Percentiles rank a stretch among this genome's conserved stretches.
These are phyloP conservation scores for Phytomonas sp. DNA, from an alignment of 208 protist species.

Conservation along the genomic window DNA sequence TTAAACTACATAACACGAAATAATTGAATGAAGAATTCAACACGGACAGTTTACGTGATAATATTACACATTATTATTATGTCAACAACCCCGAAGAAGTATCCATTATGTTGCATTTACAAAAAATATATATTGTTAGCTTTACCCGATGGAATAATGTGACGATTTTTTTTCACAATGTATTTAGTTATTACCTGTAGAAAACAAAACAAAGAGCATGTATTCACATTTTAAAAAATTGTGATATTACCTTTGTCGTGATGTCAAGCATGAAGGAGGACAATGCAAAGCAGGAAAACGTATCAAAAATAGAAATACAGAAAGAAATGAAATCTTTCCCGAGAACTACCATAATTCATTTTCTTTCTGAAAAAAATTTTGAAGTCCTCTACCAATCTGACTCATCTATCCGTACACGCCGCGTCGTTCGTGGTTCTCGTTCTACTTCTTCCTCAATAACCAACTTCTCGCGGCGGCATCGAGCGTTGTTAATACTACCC, in stretches of 20 bases:
- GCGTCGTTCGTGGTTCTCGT: slow-evolving; percentile 28
- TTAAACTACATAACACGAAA: not conserved
- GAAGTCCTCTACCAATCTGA: slow-evolving; percentile 57
- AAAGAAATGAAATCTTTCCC: slow-evolving; percentile 1
- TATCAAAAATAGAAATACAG: slow-evolving; percentile 1
- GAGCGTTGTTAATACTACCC: slow-evolving; percentile 15
- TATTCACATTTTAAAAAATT: slow-evolving; percentile 8
- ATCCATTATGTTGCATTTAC: not conserved
- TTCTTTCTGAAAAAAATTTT: not conserved
- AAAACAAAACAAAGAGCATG: slow-evolving; percentile 12
- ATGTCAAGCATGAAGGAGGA: not conserved
- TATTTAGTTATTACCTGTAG: slow-evolving; percentile 10
- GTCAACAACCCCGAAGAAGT: not conserved
- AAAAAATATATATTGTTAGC: not conserved
- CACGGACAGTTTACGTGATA: not conserved
- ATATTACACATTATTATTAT: not conserved
- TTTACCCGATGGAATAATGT: slow-evolving; percentile 6
- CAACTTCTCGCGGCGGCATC: slow-evolving; percentile 50
- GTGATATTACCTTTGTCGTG: not conserved
- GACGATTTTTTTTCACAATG: slow-evolving; percentile 8
- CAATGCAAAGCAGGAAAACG: not conserved
- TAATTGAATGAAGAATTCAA: not conserved
- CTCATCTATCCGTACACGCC: slow-evolving; percentile 49
- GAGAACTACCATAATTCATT: slow-evolving; percentile 5
- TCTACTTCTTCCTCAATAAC: slow-evolving; percentile 86